phyloP scores from a whole-genome alignment of 2,329 filamentous ascomycete species.

The Aphanocladium album region DNA sequence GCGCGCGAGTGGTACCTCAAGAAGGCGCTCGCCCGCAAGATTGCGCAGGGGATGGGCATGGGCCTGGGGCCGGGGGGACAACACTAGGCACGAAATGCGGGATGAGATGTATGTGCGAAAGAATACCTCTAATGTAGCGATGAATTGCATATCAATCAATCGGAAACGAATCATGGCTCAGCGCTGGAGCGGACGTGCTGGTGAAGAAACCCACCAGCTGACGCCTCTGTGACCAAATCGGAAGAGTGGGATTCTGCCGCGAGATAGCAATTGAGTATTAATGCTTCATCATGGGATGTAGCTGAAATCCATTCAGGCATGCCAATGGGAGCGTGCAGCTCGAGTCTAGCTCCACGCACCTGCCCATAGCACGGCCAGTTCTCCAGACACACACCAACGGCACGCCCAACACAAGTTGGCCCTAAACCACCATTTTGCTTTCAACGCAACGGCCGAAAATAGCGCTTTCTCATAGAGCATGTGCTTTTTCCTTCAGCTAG shows the following conservation, averaged over 20 bases:
- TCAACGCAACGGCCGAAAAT: neutral
- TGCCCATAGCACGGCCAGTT: too few species aligned
- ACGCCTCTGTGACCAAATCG: neutral
- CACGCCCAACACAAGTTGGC: neutral
- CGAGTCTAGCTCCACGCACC: too few species aligned
- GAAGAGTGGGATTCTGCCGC: neutral
- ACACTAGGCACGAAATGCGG: slow-evolving; percentile 2
- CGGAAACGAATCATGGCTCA: neutral
- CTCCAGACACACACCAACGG: too few species aligned
- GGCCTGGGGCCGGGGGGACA: slow-evolving; percentile 22
- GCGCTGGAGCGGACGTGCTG: neutral
- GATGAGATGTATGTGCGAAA: neutral
- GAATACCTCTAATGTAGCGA: neutral
- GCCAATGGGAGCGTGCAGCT: too few species aligned
- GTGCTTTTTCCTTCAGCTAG: neutral
- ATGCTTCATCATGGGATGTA: too few species aligned
- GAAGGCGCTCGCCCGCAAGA: slow-evolving; percentile 75
- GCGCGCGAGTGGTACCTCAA: slow-evolving; percentile 79
- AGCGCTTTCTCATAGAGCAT: neutral
- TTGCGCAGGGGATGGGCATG: slow-evolving; percentile 70
- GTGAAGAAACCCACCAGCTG: neutral
- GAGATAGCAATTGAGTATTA: too few species aligned
- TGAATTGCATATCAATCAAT: neutral
- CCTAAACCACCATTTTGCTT: neutral
- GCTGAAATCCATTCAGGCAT: too few species aligned